A percentile compares a stretch with the other conserved stretches of the same genome.
These are phyloP conservation scores for Coriaria nepalensis DNA, from an alignment of 306 rosid genomes.

Conservation along the genomic window DNA sequence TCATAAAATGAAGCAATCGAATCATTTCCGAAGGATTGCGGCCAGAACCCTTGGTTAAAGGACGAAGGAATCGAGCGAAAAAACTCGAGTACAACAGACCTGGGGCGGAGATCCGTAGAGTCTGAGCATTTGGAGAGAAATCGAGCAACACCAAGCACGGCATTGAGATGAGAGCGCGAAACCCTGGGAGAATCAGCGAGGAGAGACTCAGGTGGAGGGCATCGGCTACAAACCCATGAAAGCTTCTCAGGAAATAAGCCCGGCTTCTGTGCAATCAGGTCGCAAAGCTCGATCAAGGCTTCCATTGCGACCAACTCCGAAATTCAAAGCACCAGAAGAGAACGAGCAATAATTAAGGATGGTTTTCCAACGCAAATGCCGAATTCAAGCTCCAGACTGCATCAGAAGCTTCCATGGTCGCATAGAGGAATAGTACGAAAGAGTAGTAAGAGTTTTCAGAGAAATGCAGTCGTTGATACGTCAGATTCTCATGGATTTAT, in stretches of 20 bases:
- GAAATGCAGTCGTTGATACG: background rate
- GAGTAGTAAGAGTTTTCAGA: background rate
- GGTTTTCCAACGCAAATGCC: constrained; percentile 1
- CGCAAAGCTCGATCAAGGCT: constrained; percentile 85
- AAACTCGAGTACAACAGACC: constrained; percentile 52
- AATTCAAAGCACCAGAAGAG: background rate
- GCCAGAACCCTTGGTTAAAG: constrained; percentile 64
- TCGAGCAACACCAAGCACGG: constrained; percentile 71
- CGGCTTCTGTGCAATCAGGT: constrained; percentile 76
- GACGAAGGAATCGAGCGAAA: constrained; percentile 61
- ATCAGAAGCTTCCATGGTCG: constrained; percentile 1
- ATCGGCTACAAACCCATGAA: constrained; percentile 70
- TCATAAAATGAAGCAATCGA: constrained; percentile 44
- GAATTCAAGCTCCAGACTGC: background rate
- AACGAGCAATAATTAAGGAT: too few relatives aligned
- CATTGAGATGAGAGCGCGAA: constrained; percentile 87
- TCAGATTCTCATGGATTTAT: background rate
- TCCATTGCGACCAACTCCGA: constrained; percentile 43
- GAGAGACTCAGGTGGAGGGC: constrained; percentile 61
- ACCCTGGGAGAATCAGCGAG: constrained; percentile 64
- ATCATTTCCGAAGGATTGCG: constrained; percentile 49
- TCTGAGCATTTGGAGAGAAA: constrained; percentile 63
- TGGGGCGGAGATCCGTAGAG: constrained; percentile 61
- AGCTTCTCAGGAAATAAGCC: constrained; percentile 59
- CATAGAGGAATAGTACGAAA: background rate